Conservation (phyloP, 768 basidiomycete genomes). For the Psilocybe azurescens region DNA sequence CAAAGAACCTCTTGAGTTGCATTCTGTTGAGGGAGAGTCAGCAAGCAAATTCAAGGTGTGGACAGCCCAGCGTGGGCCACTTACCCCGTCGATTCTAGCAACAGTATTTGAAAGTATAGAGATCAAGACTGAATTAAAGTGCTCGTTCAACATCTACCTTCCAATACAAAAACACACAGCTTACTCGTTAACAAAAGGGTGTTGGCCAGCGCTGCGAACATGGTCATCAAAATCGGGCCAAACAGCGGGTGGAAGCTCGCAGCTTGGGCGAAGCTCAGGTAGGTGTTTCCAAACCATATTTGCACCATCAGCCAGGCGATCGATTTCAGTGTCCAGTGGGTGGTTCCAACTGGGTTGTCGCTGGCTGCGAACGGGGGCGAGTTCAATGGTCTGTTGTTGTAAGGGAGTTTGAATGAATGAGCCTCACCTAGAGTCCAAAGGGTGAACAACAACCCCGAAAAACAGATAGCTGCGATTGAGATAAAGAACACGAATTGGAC, state of each 20-base stretch:
- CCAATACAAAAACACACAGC: slow-evolving; percentile 28
- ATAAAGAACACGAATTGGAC: slow-evolving; percentile 82
- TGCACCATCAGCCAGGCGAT: slow-evolving; percentile 88
- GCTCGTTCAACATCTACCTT: neutral
- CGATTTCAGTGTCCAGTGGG: slow-evolving; percentile 44
- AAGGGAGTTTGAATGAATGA: neutral
- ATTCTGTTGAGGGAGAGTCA: slow-evolving; percentile 34
- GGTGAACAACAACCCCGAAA: slow-evolving; percentile 73
- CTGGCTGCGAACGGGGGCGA: slow-evolving; percentile 26
- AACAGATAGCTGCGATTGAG: slow-evolving; percentile 75
- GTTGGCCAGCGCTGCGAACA: slow-evolving; percentile 79
- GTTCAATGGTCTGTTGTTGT: neutral
- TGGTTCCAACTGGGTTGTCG: slow-evolving; percentile 28
- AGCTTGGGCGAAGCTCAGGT: slow-evolving; percentile 60
- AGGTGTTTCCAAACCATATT: slow-evolving; percentile 87
- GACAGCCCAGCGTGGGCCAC: slow-evolving; percentile 9
- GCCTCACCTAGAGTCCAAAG: slow-evolving; percentile 50
- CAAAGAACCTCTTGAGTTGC: slow-evolving; percentile 50
- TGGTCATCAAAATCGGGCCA: slow-evolving; percentile 80
- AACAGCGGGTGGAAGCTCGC: slow-evolving; percentile 71
- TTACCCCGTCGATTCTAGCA: slow-evolving; percentile 73
- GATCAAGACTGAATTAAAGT: slow-evolving; percentile 61
- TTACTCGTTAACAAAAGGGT: slow-evolving; percentile 82
- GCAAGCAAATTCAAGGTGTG: too few relatives aligned
- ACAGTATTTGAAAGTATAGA: slow-evolving; percentile 93